A percentile compares a stretch with the other conserved stretches of the same genome.
phyloP scores from a whole-genome alignment of 805 yeast genomes.

The Metschnikowia peoriensis region DNA sequence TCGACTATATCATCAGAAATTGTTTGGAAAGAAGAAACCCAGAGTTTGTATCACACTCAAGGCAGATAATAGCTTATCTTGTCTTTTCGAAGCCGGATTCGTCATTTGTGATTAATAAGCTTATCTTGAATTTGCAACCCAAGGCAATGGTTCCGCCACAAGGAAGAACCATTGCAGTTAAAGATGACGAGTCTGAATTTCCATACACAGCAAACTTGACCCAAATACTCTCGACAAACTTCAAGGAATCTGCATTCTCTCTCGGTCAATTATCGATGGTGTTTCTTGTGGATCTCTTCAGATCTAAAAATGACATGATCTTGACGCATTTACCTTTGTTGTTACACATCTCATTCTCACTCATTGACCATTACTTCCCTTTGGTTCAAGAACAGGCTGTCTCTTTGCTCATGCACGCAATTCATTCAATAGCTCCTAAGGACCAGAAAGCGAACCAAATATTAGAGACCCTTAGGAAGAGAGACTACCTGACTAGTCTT shows the following conservation, averaged over 20 bases:
- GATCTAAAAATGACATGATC: conserved; percentile 63
- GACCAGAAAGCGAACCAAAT: conserved; percentile 55
- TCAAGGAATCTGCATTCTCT: conserved; percentile 76
- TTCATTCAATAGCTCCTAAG: conserved; percentile 60
- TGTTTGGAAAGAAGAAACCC: conserved; percentile 72
- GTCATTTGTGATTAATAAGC: conserved; percentile 52
- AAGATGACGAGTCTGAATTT: conserved; percentile 28
- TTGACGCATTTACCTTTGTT: conserved; percentile 63
- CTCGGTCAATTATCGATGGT: conserved; percentile 84
- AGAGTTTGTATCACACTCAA: conserved; percentile 69
- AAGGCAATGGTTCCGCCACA: conserved; percentile 83
- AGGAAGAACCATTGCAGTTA: conserved; percentile 20
- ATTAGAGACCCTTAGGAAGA: conserved; percentile 54
- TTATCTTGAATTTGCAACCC: conserved; percentile 75
- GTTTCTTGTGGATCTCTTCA: conserved; percentile 76
- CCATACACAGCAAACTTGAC: conserved; percentile 80
- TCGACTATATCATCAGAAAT: conserved; percentile 65
- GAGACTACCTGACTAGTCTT: conserved; percentile 43
- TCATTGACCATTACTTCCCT: conserved; percentile 83
- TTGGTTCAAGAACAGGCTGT: conserved; percentile 84
- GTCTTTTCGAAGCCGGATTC: conserved; percentile 52
- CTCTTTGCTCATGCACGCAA: conserved; percentile 66
- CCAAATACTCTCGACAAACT: conserved; percentile 49
- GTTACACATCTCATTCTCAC: conserved; percentile 73
- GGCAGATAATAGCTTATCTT: conserved; percentile 79